A percentile compares a stretch with the other conserved stretches of the same genome.
Evolutionary conservation across 2,329 filamentous ascomycete genomes (phyloP).

Genomic region (Xylaria polymorpha): DNA sequence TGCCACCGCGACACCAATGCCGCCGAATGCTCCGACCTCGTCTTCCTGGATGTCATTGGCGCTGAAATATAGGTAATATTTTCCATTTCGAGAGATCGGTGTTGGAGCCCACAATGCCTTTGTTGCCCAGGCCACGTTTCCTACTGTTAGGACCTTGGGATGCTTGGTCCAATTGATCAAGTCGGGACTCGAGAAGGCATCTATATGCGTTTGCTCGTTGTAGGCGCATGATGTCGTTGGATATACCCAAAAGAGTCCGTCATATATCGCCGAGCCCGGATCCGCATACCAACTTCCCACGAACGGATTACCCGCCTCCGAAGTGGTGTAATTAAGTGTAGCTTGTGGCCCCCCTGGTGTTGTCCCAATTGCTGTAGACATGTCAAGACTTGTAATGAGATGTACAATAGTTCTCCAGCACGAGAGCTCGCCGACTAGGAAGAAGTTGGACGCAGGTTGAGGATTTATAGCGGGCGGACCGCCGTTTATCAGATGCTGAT

Average conservation of each 20-base stretch:
- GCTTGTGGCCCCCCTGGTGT: neutral
- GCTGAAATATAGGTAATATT: constrained; percentile 62
- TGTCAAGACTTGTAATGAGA: too few species aligned
- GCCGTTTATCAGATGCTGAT: too few species aligned
- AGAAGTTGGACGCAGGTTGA: too few species aligned
- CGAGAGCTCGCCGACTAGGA: too few species aligned
- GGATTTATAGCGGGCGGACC: too few species aligned
- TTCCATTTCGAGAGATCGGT: constrained; percentile 55
- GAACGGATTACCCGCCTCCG: constrained; percentile 60
- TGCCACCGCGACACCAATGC: constrained; percentile 56
- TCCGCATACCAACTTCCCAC: constrained; percentile 63
- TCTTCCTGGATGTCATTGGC: constrained; percentile 58
- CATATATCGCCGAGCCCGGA: constrained; percentile 60
- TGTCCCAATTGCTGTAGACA: neutral
- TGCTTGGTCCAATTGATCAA: constrained; percentile 63
- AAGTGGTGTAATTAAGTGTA: constrained; percentile 53
- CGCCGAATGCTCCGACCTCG: constrained; percentile 48
- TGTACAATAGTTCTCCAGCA: too few species aligned
- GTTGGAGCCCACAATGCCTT: constrained; percentile 61
- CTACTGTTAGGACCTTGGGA: constrained; percentile 55
- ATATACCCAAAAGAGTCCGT: constrained; percentile 60
- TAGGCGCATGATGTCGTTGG: constrained; percentile 58
- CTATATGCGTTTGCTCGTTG: constrained; percentile 60
- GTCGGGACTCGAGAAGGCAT: constrained; percentile 62
- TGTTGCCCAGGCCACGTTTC: constrained; percentile 56